Evolutionary conservation across 768 basidiomycete species (phyloP).

Genomic region (Tylopilus felleus): DNA sequence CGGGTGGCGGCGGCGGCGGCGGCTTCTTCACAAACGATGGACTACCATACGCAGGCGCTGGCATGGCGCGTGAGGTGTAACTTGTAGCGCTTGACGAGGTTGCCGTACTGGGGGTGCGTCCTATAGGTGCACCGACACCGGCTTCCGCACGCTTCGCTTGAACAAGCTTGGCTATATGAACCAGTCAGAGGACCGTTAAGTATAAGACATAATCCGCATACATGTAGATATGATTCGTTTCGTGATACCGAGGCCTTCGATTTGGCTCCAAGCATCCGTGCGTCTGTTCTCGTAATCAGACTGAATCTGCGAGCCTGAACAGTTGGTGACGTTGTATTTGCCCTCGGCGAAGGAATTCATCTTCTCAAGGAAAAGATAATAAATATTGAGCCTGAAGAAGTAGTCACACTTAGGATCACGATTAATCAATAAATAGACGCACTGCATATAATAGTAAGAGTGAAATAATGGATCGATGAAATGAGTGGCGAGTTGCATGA

Average conservation of each 20-base stretch:
- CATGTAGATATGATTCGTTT: conserved; percentile 86
- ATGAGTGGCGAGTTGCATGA: conserved; percentile 80
- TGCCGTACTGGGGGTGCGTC: conserved; percentile 27
- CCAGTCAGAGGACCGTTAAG: conserved; percentile 6
- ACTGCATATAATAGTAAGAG: conserved; percentile 99
- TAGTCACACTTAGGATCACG: neutral
- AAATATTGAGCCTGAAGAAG: conserved; percentile 74
- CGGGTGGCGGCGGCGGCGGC: conserved; percentile 33
- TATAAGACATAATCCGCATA: conserved; percentile 38
- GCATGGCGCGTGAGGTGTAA: conserved; percentile 22
- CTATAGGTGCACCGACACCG: conserved; percentile 34
- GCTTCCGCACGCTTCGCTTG: conserved; percentile 45
- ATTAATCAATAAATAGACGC: conserved; percentile 34
- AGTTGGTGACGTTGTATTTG: conserved; percentile 70
- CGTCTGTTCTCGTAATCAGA: conserved; percentile 75
- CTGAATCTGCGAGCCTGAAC: conserved; percentile 66
- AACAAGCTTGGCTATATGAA: conserved; percentile 59
- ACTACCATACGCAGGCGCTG: conserved; percentile 22
- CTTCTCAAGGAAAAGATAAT: conserved; percentile 93
- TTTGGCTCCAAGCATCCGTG: conserved; percentile 74
- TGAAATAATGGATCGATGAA: conserved; percentile 98
- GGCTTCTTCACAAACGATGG: conserved; percentile 41
- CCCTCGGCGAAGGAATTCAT: conserved; percentile 80
- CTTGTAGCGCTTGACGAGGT: conserved; percentile 29
- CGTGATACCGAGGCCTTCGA: conserved; percentile 78